Evolutionary conservation across 2,329 filamentous ascomycete species (phyloP), one percentile per base, ranked within the genome.

Genomic region (Alternaria sp.): DNA sequence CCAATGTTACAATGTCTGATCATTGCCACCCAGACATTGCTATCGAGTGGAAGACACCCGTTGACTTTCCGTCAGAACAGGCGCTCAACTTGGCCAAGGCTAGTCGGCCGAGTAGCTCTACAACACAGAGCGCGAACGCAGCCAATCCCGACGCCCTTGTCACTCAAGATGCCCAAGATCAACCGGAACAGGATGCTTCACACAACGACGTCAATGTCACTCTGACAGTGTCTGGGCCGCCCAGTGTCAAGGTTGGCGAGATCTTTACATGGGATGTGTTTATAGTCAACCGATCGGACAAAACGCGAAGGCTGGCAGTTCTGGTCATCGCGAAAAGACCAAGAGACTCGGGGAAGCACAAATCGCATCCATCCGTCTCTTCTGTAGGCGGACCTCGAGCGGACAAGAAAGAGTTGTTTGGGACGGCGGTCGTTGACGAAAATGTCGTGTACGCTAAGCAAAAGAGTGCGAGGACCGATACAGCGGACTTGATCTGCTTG

Each of bases 191-290:
- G 6, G 62, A 60, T 8, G 62, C 43, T 26, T 47, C 59, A 9
- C 83, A 50, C 72, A 82, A 54, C 4, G 86, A 90, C 62, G 87
- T 92, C 54, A 91, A 91, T 62, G 87, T 95, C 61, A 92, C 90
- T 36, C 88, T 95, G 81, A 93, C 90, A 44, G 90, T 96, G 73
- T 87, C 86, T 6, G 89, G 87, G 0, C 90, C 91, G 12, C 73
- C 80, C 21, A 83, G 85, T 57, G 83, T 92, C 23, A 84, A 83
- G 61, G 85, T 89, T 0, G 90, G 90, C 40, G 85, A 91, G 49
- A 83, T 89, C 53, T 93, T 96, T 76, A 82, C 83, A 44, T 93
- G 92, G 89, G 86, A 86, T 32, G 85, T 94, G 15, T 91, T 93
- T 73, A 89, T 94, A 40, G 90, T 93, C 67, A 96, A 95, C 77